phyloP scores from a whole-genome alignment of 1,284 basidiomycete genomes.

The Puccinia polysora region DNA sequence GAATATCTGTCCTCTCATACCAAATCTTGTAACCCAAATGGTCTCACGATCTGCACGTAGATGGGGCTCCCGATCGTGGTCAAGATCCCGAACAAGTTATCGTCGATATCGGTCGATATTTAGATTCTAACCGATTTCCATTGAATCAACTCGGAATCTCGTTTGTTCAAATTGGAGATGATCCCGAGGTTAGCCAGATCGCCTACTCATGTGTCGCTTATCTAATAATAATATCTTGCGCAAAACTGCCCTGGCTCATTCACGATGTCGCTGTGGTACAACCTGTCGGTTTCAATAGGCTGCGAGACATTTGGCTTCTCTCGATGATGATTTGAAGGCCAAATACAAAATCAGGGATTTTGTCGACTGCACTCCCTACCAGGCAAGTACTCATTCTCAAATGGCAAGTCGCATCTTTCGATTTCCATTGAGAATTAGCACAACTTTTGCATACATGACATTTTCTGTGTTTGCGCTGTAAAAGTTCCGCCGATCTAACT shows the following conservation, averaged over 20 bases:
- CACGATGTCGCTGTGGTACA: too few species aligned
- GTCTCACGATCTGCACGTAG: neutral
- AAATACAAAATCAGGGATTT: constrained; percentile 46
- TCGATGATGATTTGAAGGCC: constrained; percentile 45
- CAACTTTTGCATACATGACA: too few species aligned
- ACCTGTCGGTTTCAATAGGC: constrained; percentile 8
- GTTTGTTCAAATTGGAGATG: constrained; percentile 46
- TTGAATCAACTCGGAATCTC: constrained; percentile 42
- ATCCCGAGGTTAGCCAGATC: constrained; percentile 41
- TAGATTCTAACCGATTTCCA: constrained; percentile 25
- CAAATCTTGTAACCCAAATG: too few species aligned
- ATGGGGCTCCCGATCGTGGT: constrained; percentile 38
- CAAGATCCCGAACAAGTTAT: constrained; percentile 38
- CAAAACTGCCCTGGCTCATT: too few species aligned
- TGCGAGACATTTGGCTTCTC: constrained; percentile 23
- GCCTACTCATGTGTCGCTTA: neutral
- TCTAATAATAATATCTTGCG: too few species aligned
- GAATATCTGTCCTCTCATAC: neutral
- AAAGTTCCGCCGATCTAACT: too few species aligned
- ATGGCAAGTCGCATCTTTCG: constrained; percentile 30
- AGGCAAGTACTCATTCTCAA: constrained; percentile 45
- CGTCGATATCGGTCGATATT: constrained; percentile 27
- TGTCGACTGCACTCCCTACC: constrained; percentile 47
- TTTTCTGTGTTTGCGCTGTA: too few species aligned
- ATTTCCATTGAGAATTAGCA: neutral